Conservation (phyloP, 768 basidiomycete genomes). For the Strobilomyces confusus region DNA sequence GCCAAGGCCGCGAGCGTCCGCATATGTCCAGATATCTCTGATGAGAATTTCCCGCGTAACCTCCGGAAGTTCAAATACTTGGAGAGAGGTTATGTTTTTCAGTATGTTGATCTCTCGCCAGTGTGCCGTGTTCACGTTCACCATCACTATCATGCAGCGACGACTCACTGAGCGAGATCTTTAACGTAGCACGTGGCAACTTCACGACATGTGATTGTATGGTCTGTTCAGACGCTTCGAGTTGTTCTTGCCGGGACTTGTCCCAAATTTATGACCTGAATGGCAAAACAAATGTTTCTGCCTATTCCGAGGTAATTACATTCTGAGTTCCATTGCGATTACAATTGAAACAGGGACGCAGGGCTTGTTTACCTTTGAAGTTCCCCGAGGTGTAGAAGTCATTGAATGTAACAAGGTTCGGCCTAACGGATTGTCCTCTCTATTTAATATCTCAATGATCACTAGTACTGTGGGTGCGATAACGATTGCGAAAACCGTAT, state of each 20-base stretch:
- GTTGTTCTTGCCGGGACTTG: slow-evolving; percentile 47
- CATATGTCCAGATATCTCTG: slow-evolving; percentile 33
- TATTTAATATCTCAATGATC: not conserved
- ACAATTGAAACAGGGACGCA: slow-evolving; percentile 20
- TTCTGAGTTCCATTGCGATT: not conserved
- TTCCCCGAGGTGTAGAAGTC: slow-evolving; percentile 44
- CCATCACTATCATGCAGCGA: slow-evolving; percentile 15
- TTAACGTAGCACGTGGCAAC: slow-evolving; percentile 28
- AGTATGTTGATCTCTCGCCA: slow-evolving; percentile 20
- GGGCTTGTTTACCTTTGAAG: slow-evolving; percentile 48
- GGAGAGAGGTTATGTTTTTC: slow-evolving; percentile 51
- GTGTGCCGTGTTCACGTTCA: slow-evolving; percentile 7
- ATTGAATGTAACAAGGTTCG: slow-evolving; percentile 65
- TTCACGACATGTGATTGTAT: slow-evolving; percentile 46
- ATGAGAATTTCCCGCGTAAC: slow-evolving; percentile 40
- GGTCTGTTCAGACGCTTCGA: slow-evolving; percentile 29
- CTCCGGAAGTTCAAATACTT: slow-evolving; percentile 45
- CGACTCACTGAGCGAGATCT: slow-evolving; percentile 12
- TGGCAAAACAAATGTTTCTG: slow-evolving; percentile 30
- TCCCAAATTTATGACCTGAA: slow-evolving; percentile 36
- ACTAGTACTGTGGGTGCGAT: slow-evolving; percentile 45
- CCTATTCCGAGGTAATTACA: slow-evolving; percentile 39
- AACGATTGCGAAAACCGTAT: slow-evolving; percentile 54
- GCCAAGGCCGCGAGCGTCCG: slow-evolving; percentile 30
- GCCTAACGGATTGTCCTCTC: not conserved